Evolutionary conservation across 1,284 basidiomycete genomes (phyloP).

Genomic region (Vanrija sp.): DNA sequence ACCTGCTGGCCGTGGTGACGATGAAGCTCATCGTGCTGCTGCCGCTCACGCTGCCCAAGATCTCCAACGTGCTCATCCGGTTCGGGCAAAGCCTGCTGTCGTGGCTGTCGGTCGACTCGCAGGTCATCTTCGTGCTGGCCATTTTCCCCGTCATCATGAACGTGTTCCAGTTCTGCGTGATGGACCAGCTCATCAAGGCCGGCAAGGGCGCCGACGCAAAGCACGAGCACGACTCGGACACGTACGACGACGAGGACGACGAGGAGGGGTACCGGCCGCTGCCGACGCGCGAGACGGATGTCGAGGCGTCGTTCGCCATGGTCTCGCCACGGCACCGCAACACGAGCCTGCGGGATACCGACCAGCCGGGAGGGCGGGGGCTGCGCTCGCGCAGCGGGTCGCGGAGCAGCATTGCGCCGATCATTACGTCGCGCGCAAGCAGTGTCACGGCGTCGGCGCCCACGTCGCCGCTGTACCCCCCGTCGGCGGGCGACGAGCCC

Average conservation of each 20-base stretch:
- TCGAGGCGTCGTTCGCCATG: background rate
- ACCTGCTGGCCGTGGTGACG: slow-evolving; percentile 73
- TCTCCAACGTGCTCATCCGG: slow-evolving; percentile 67
- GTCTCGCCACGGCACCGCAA: no score
- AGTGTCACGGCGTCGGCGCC: no score
- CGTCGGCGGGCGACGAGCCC: no score
- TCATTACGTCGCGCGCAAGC: no score
- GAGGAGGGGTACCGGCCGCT: slow-evolving; percentile 14
- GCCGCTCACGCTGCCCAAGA: slow-evolving; percentile 57
- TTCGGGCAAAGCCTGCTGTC: slow-evolving; percentile 77
- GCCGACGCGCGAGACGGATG: slow-evolving; percentile 7
- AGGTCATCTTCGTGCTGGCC: slow-evolving; percentile 87
- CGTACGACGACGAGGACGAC: slow-evolving; percentile 9
- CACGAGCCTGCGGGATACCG: no score
- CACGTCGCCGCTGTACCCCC: no score
- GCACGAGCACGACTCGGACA: background rate
- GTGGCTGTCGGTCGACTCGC: slow-evolving; percentile 68
- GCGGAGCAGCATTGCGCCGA: no score
- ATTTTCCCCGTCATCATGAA: slow-evolving; percentile 93
- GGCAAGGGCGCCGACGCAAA: slow-evolving; percentile 16
- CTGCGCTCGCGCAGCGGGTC: no score
- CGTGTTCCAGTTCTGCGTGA: slow-evolving; percentile 61
- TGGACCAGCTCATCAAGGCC: slow-evolving; percentile 49
- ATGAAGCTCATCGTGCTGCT: slow-evolving; percentile 86
- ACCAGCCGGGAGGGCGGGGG: no score